Base-by-base conservation (phyloP, 805 yeast species). In the Monosporozyma aerobia region DNA sequence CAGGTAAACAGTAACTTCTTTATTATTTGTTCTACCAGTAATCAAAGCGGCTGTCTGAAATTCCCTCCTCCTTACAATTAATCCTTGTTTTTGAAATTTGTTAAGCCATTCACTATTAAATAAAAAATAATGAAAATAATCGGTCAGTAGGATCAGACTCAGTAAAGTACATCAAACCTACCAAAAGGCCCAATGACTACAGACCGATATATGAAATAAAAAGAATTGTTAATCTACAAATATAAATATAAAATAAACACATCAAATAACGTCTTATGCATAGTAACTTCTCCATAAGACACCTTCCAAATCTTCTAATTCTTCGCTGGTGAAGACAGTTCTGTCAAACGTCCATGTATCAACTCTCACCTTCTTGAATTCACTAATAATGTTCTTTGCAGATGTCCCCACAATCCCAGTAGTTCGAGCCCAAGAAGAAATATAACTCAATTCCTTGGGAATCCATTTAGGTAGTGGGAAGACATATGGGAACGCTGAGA, bases 291-390 rank as follows among this genome's bases (percentile, higher is more conserved):
- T 85, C 87, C 96, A 85, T 29, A 92, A 70, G 3, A 94, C 97
- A 45, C 99, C 99, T 66, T 94, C 98, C 48, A 94, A 71, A 65
- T 89, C 96, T 63, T 89, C 94, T 48, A 90, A 73, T 67, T 94
- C 95, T 5, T 84, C 88, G 48, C 77, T 80, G 9, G 82, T 81
- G 66, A 94, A 94, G 14, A 79, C 80, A 59, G 75, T 75, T 56
- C 85, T 78, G 65, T 94, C 99, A 54, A 89, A 79, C 60, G 87
- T 95, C 99, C 99, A 94, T 0, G 97, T 89, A 62, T 94, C 99
- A 54, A 90, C 95, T 59, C 98, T 79, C 5, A 88, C 82, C 71
- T 90, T 90, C 67, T 90, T 92, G 72, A 94, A 94, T 57, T 82
- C 84, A 56, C 95, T 83, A 51, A 94, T 74, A 1, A 80, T 77